Conservation (phyloP, 208 protist species). For the Leishmania gerbilli region DNA sequence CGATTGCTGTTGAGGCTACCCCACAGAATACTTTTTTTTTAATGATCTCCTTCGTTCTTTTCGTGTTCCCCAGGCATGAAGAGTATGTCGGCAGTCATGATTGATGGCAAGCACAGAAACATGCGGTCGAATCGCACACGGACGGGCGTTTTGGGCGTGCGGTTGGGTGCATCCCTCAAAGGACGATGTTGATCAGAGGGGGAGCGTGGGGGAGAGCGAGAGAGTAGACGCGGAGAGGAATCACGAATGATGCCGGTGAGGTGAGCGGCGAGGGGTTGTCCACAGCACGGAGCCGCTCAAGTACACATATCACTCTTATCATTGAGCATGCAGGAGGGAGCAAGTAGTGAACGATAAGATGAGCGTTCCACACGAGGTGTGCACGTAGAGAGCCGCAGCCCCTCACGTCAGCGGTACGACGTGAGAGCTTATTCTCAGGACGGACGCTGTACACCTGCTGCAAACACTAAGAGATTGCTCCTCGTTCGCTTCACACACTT, state of each 20-base stretch:
- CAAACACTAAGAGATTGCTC: not conserved
- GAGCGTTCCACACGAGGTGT: not conserved
- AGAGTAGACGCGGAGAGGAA: not conserved
- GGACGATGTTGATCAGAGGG: not conserved
- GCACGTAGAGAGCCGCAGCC: not conserved
- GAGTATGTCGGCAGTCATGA: not conserved
- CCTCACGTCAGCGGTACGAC: not conserved
- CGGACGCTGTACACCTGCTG: too few species aligned
- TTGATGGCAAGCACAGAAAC: not conserved
- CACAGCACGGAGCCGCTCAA: too few species aligned
- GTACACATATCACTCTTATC: not conserved
- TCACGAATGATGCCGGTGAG: not conserved
- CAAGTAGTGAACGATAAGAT: not conserved
- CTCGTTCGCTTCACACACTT: not conserved
- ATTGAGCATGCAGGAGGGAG: not conserved
- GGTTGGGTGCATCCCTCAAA: not conserved
- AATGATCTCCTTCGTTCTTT: not conserved
- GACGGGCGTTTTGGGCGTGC: not conserved
- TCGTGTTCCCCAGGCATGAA: not conserved
- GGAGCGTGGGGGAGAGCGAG: not conserved
- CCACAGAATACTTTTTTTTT: not conserved
- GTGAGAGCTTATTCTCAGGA: not conserved
- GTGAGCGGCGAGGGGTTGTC: not conserved
- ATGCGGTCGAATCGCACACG: not conserved
- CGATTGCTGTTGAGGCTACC: not conserved